Conservation (phyloP, 2,329 filamentous ascomycete genomes). For the Monilinia fructigena region DNA sequence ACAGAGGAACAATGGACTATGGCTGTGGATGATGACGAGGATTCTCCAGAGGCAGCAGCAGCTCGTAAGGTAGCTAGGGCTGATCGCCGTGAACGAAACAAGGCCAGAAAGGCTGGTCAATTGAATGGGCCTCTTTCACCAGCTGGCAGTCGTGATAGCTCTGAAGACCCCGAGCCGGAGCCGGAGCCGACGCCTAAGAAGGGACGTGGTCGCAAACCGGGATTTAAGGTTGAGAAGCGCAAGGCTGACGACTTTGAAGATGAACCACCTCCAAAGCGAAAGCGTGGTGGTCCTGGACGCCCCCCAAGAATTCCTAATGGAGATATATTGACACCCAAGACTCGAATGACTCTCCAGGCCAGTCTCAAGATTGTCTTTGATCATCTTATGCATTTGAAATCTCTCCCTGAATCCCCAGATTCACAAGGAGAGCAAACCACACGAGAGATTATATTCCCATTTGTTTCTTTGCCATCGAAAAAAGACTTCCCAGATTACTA, state of each 20-base stretch:
- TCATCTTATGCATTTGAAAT: slow-evolving; percentile 61
- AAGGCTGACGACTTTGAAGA: slow-evolving; percentile 72
- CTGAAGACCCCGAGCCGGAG: slow-evolving; percentile 61
- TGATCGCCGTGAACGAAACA: slow-evolving; percentile 75
- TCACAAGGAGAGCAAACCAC: slow-evolving; percentile 55
- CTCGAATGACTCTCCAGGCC: slow-evolving; percentile 75
- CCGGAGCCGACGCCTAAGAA: slow-evolving; percentile 71
- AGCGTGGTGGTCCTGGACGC: slow-evolving; percentile 70
- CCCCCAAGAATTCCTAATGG: slow-evolving; percentile 52
- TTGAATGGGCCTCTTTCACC: slow-evolving; percentile 56
- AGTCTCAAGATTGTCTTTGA: slow-evolving; percentile 78
- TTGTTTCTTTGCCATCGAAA: slow-evolving; percentile 86
- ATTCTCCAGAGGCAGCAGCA: slow-evolving; percentile 88
- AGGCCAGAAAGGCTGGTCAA: slow-evolving; percentile 55
- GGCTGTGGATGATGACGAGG: slow-evolving; percentile 95
- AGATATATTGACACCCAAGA: slow-evolving; percentile 64
- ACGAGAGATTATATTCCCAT: slow-evolving; percentile 87
- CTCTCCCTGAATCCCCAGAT: slow-evolving; percentile 38
- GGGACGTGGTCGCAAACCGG: slow-evolving; percentile 74
- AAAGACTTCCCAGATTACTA: slow-evolving; percentile 94
- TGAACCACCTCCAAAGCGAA: slow-evolving; percentile 74
- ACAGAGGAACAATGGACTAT: slow-evolving; percentile 99
- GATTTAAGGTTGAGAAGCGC: slow-evolving; percentile 72
- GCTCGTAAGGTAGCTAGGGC: slow-evolving; percentile 84
- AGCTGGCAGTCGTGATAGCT: slow-evolving; percentile 72